A percentile compares a stretch with the other conserved stretches of the same genome.
Conservation (phyloP, 768 basidiomycete genomes). For the Suillus decipiens region DNA sequence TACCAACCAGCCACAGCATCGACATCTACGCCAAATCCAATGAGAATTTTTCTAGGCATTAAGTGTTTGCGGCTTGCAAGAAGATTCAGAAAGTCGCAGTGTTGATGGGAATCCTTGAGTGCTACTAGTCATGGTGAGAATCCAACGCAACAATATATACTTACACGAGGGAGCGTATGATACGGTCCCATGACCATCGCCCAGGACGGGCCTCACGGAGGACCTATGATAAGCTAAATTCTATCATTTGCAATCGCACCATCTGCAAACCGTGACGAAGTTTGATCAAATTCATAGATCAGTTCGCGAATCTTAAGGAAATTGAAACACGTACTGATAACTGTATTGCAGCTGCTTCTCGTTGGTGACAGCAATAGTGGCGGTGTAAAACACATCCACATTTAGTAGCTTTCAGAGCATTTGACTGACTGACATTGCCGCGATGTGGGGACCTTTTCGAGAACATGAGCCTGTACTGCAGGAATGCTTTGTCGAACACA, state of each 20-base stretch:
- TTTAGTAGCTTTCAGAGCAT: background rate
- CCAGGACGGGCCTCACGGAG: background rate
- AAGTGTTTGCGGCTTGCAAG: background rate
- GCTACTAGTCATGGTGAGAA: background rate
- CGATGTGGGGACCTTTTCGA: too few species aligned
- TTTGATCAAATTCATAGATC: background rate
- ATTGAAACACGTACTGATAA: background rate
- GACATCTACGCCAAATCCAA: slow-evolving; percentile 71
- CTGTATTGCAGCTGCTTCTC: too few species aligned
- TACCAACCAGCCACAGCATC: slow-evolving; percentile 80
- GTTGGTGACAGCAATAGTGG: too few species aligned
- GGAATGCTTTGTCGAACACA: too few species aligned
- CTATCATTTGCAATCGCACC: background rate
- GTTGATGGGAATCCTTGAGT: background rate
- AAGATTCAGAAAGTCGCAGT: background rate
- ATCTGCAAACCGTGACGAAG: background rate
- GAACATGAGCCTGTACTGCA: too few species aligned
- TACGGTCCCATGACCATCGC: slow-evolving; percentile 1
- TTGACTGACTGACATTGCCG: background rate
- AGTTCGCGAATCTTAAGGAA: background rate
- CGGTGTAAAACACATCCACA: background rate
- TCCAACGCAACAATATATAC: background rate
- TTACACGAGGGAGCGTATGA: background rate
- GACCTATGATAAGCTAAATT: background rate
- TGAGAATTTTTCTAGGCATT: slow-evolving; percentile 60